These are phyloP conservation scores for Yarrowia sp. DNA, from an alignment of 805 yeast species.

Conservation along the genomic window DNA sequence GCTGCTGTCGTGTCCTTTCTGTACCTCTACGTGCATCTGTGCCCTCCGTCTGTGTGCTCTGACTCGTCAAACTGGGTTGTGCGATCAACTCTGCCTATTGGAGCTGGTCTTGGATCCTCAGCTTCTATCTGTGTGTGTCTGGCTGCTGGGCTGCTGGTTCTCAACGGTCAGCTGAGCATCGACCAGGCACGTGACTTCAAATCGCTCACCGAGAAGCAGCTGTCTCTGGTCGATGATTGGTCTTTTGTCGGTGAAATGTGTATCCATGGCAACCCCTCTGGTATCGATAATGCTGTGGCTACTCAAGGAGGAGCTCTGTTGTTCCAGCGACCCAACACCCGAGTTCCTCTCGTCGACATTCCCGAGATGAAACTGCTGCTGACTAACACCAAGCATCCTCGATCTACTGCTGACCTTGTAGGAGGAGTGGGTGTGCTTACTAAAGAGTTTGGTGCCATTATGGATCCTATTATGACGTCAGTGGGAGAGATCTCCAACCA, in stretches of 20 bases:
- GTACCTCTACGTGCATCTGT: slow-evolving; percentile 65
- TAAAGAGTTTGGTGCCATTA: slow-evolving; percentile 52
- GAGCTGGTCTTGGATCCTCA: slow-evolving; percentile 95
- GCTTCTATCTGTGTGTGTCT: slow-evolving; percentile 87
- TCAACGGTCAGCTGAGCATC: slow-evolving; percentile 18
- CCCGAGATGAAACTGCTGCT: slow-evolving; percentile 73
- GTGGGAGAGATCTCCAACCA: slow-evolving; percentile 72
- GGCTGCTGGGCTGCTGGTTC: slow-evolving; percentile 60
- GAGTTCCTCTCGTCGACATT: slow-evolving; percentile 66
- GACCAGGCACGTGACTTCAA: slow-evolving; percentile 34
- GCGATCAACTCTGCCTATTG: slow-evolving; percentile 85
- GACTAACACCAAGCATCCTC: slow-evolving; percentile 83
- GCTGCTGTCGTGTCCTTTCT: slow-evolving; percentile 77
- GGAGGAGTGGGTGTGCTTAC: slow-evolving; percentile 64
- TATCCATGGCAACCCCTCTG: slow-evolving; percentile 94
- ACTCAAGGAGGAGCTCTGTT: slow-evolving; percentile 94
- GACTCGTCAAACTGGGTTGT: slow-evolving; percentile 52
- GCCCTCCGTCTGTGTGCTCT: slow-evolving; percentile 49
- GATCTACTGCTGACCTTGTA: slow-evolving; percentile 82
- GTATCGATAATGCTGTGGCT: slow-evolving; percentile 95
- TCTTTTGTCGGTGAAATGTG: slow-evolving; percentile 92
- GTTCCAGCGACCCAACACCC: slow-evolving; percentile 64
- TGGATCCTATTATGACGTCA: slow-evolving; percentile 62
- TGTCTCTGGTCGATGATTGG: slow-evolving; percentile 71
- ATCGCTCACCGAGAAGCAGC: neutral